A percentile compares a stretch with the other conserved stretches of the same genome.
Conservation (phyloP, 345 rosid genomes). For the Boechera stricta region DNA sequence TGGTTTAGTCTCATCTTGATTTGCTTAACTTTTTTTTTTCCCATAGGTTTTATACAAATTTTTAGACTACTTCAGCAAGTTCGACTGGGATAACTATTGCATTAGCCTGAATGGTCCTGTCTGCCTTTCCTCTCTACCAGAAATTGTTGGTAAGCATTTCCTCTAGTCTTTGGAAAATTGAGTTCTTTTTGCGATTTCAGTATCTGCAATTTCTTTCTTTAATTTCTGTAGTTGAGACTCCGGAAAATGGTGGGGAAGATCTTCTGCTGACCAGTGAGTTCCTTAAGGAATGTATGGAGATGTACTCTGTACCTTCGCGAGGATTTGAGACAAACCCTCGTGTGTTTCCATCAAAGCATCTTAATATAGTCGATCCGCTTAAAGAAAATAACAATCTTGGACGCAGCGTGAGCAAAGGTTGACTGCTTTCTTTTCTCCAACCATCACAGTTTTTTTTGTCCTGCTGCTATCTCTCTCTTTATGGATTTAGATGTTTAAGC, state of each 20-base stretch:
- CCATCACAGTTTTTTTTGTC: background rate
- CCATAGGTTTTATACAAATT: conserved; percentile 77
- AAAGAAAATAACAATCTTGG: conserved; percentile 91
- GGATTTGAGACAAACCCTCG: conserved; percentile 65
- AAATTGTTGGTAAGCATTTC: conserved; percentile 63
- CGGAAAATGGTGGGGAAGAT: conserved; percentile 63
- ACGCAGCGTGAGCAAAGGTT: conserved; percentile 97
- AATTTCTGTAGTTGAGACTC: conserved; percentile 56
- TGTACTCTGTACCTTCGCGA: conserved; percentile 62
- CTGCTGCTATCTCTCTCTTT: background rate
- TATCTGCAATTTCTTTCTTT: conserved; percentile 21
- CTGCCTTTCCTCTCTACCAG: conserved; percentile 67
- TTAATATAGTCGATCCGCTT: conserved; percentile 87
- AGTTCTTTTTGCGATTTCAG: conserved; percentile 27
- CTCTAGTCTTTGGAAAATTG: background rate
- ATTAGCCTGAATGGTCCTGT: conserved; percentile 82
- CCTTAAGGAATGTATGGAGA: conserved; percentile 63
- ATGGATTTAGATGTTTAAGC: conserved; percentile 21
- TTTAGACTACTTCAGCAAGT: conserved; percentile 94
- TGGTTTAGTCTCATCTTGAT: conserved; percentile 24
- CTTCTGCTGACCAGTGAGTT: conserved; percentile 69
- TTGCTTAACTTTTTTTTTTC: conserved; percentile 9
- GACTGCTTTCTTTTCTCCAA: conserved; percentile 30
- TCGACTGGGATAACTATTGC: conserved; percentile 94
- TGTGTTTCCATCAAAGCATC: conserved; percentile 68